Base-by-base conservation (phyloP, 2,329 filamentous ascomycete species). In the Neopestalotiopsis rosae region DNA sequence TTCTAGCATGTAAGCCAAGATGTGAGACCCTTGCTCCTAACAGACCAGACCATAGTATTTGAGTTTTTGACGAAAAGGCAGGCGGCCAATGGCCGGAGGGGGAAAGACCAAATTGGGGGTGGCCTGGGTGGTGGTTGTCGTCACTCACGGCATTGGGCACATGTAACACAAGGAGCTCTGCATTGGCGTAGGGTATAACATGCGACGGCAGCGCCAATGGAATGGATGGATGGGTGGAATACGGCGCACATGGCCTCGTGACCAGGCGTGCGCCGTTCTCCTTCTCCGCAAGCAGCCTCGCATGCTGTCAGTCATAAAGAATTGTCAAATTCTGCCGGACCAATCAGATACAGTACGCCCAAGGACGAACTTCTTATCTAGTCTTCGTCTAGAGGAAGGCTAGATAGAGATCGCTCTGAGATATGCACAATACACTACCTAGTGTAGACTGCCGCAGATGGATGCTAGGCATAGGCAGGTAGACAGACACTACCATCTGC, bases 261-360 rank as follows among this genome's bases (percentile, higher is more conserved):
- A 64, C 61, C n/a, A 38, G 34, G 30, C 40, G 40, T 24, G 24
- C 42, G 32, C 30, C 45, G 45, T 52, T 20, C 45, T 52, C 45
- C n/a, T 52, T 17, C 45, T 52, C 45, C 45, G n/a, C n/a, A 34
- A 38, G 59, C 59, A 62, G 32, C 59, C 59, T 62, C 59, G 32
- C 32, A 62, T 40, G 32, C 40, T 7, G 61, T 64, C 61, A 49
- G 61, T 64, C 30, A 64, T 64, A 49, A 49, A 64, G 61, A 64
- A 20, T 28, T 64, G 61, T 64, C 61, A 64, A 49, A 20, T 45
- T 49, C 10, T 20, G 34, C 24, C 6, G 17, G 40, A 20, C 61
- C 61, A 64, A 64, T 64, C 61, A 64, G 61, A 34, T 14, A 14
- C 61, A 20, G 30, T 40, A 32, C 24, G 49, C 28, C 12, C 30